Base-by-base conservation (phyloP, 164 flowering plant species). In the Cinnamomum micranthum region DNA sequence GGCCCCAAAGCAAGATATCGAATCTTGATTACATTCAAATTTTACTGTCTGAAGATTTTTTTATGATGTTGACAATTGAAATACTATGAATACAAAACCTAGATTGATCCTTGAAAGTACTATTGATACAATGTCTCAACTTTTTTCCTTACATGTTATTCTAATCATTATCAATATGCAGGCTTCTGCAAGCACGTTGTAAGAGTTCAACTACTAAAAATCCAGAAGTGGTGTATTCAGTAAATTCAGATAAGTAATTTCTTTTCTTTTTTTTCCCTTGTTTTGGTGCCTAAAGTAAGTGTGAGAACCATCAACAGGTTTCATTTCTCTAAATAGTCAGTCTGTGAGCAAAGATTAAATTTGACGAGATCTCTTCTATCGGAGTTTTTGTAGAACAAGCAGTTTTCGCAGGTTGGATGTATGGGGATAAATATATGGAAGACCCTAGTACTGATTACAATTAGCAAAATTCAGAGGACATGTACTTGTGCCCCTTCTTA, bases 141-240 rank as follows among this genome's bases (percentile, higher is more conserved):
- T 65, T 4, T 10, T 66, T 66, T 13, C 50, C 25, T n/a, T 5
- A 4, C 64, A 14, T 6, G 20, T 10, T 22, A 15, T 60, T 22
- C 58, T 20, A 23, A 52, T 63, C 50, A 62, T 23, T 65, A 6
- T 66, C 25, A 15, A n/a, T 1, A 35, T 78, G 82, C 91, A 91
- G 96, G 96, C 86, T 60, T 82, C 92, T 51, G 82, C 94, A 68
- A 89, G 91, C 83, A 78, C 78, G 27, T 92, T 87, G 50, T 91
- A 88, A 82, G 90, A 91, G 84, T 88, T 86, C 82, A 85, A 28
- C 80, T 81, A 24, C 82, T 88, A 72, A 84, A 76, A 68, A 19
- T 35, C 11, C 52, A 31, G 6, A 22, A 50, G 22, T 5, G 59
- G 1, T 59, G 31, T 19, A 6, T 28, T 55, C 28, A 70, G 76